A percentile compares a stretch with the other conserved stretches of the same genome.
Evolutionary conservation across 768 basidiomycete species (phyloP).

Genomic region (Dentipellis sp.): DNA sequence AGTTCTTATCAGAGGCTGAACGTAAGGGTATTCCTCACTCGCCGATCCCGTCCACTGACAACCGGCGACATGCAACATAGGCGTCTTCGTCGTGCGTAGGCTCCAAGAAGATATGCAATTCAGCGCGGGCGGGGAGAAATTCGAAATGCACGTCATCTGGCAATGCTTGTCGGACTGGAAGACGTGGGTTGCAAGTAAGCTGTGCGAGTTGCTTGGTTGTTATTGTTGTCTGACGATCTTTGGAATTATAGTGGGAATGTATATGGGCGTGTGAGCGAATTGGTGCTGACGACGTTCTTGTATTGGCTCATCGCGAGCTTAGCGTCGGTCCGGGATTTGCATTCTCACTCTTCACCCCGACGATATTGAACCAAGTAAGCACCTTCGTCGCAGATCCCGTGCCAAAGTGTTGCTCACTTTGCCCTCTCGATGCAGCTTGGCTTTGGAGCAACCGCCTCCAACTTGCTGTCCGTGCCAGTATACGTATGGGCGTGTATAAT

Average conservation of each 20-base stretch:
- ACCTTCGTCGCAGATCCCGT: not conserved
- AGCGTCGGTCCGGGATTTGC: slow-evolving; percentile 44
- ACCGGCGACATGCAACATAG: slow-evolving; percentile 22
- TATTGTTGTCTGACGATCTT: no score
- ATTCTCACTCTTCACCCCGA: slow-evolving; percentile 43
- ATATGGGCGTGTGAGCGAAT: slow-evolving; percentile 55
- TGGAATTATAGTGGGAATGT: slow-evolving; percentile 47
- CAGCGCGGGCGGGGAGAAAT: slow-evolving; percentile 52
- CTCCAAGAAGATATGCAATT: slow-evolving; percentile 56
- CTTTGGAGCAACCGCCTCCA: slow-evolving; percentile 55
- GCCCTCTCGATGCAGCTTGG: slow-evolving; percentile 24
- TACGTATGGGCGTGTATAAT: slow-evolving; percentile 69
- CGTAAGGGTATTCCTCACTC: slow-evolving; percentile 24
- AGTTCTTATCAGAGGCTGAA: slow-evolving; percentile 58
- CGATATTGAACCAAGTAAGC: slow-evolving; percentile 41
- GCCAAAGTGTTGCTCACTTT: not conserved
- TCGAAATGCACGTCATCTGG: slow-evolving; percentile 45
- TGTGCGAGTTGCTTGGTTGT: no score
- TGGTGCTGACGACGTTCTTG: not conserved
- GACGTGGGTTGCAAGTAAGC: slow-evolving; percentile 59
- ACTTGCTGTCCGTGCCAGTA: slow-evolving; percentile 69
- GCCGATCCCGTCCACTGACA: not conserved
- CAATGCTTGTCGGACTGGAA: slow-evolving; percentile 63
- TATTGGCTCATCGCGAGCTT: slow-evolving; percentile 1
- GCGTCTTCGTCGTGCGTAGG: slow-evolving; percentile 53